phyloP scores from a whole-genome alignment of 140 eudicot genomes.

The Senecio squalidus region DNA sequence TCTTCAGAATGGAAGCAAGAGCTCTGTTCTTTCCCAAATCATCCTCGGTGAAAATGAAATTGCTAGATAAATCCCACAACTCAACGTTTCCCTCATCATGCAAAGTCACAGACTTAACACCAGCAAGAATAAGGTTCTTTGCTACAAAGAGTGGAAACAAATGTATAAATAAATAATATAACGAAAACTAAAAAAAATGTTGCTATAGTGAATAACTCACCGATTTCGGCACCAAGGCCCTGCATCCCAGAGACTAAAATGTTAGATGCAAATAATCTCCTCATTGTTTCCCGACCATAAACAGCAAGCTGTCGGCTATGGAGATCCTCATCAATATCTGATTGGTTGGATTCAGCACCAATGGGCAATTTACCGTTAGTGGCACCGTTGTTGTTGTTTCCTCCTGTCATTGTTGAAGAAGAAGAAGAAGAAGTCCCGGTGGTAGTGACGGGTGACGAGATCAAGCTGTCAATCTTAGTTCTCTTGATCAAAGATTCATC shows the following conservation, averaged over 20 bases:
- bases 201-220: no score
- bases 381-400: slow-evolving; percentile 37
- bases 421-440: slow-evolving; percentile 17
- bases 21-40: slow-evolving; percentile 90
- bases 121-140: slow-evolving; percentile 90
- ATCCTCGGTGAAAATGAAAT: slow-evolving; percentile 61
- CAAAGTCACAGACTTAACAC: slow-evolving; percentile 88
- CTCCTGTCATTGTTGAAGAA: slow-evolving; percentile 42
- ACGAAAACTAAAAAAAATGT: no score
- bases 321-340: slow-evolving; percentile 90
- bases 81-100: slow-evolving; percentile 82
- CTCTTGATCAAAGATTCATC: slow-evolving; percentile 55
- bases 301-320: slow-evolving; percentile 97
- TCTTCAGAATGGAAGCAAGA: slow-evolving; percentile 65
- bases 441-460: slow-evolving; percentile 40
- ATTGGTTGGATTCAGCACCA: slow-evolving; percentile 26
- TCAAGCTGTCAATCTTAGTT: slow-evolving; percentile 34
- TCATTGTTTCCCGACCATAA: slow-evolving; percentile 93
- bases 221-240: slow-evolving; percentile 94
- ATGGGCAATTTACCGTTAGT: slow-evolving; percentile 35
- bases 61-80: slow-evolving; percentile 89
- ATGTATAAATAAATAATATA: not conserved
- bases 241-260: slow-evolving; percentile 82
- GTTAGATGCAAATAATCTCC: slow-evolving; percentile 75
- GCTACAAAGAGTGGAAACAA: slow-evolving; percentile 42